Base-by-base conservation (phyloP, 805 yeast genomes). In the Candida odintsovae region DNA sequence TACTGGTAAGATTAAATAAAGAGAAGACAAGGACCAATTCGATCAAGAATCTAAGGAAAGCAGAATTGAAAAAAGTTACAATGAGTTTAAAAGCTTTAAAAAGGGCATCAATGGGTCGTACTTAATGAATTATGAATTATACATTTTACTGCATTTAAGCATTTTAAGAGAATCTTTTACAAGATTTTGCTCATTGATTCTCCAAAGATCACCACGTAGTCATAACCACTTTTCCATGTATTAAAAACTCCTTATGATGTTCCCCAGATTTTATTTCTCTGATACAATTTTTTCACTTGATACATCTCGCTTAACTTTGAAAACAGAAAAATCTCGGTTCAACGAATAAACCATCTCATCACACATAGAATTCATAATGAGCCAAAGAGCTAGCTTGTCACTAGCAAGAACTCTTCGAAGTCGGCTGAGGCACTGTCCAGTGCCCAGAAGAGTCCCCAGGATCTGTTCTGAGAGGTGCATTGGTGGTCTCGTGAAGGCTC, bases 11-110 rank as follows among this genome's bases (percentile, higher is more conserved):
- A 19, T 18, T 48, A 33, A 48, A 48, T 16, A 38, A 38, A 6
- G 49, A 48, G 35, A 48, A 48, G 35, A 35, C 42, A 22, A 35
- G 33, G n/a, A 29, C 42, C 1, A 41, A 23, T n/a, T 21, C 45
- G 38, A 23, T 45, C 4, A 48, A 48, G 25, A 45, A 42, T 25
- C 22, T 48, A 37, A 42, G 42, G 6, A 48, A 40, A 13, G 42
- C 43, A 28, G 50, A 42, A 13, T n/a, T 48, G 28, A 48, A 45
- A 22, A 33, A 22, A 21, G 8, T 33, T 16, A 33, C 20, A 8
- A 9, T 16, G 12, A 16, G 20, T 12, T n/a, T 33, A 4, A 33
- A 33, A 12, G 36, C 36, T 9, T 20, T 16, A 12, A 33, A 33
- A 11, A 33, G 16, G 36, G 20, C 36, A 11, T 33, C 36, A 16